A percentile compares a stretch with the other conserved stretches of the same genome.
Evolutionary conservation across 2,329 filamentous ascomycete species (phyloP).

Genomic region (Metarhizium guizhouense): DNA sequence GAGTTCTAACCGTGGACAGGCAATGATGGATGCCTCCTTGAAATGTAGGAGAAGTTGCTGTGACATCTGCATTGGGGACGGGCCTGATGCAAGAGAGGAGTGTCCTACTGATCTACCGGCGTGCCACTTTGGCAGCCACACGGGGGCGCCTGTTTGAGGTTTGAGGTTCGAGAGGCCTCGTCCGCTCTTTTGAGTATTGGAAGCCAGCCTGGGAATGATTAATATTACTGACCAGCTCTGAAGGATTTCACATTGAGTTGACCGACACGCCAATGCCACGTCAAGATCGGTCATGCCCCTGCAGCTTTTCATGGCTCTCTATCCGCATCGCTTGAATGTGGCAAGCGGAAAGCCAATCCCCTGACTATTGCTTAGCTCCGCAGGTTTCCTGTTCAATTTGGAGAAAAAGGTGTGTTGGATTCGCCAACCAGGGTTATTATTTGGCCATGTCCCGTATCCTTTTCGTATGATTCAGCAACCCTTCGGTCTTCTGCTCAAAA

Average conservation of each 20-base stretch:
- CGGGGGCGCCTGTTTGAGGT: background rate
- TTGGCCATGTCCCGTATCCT: constrained; percentile 1
- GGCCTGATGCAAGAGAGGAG: background rate
- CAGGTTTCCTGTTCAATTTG: constrained; percentile 1
- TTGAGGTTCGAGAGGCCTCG: too few species aligned
- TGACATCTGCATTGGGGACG: background rate
- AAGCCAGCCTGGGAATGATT: too few species aligned
- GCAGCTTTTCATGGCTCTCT: constrained; percentile 2
- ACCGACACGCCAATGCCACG: constrained; percentile 2
- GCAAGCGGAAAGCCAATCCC: constrained; percentile 2
- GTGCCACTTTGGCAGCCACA: too few species aligned
- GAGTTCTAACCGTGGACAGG: background rate
- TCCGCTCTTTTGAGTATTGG: too few species aligned
- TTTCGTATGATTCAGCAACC: constrained; percentile 1
- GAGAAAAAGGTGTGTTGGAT: constrained; percentile 3
- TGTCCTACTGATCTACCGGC: background rate
- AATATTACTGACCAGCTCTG: background rate
- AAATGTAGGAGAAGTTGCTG: background rate
- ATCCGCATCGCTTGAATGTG: constrained; percentile 6
- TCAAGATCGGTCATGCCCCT: constrained; percentile 4
- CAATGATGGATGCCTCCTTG: background rate
- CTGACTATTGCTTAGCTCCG: background rate
- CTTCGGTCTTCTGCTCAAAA: constrained; percentile 6
- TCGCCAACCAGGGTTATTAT: constrained; percentile 2
- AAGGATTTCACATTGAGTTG: background rate